Evolutionary conservation across 78 protist genomes (phyloP), one percentile per base, ranked within the genome.

Genomic region (Tieghemostelium lacteum): DNA sequence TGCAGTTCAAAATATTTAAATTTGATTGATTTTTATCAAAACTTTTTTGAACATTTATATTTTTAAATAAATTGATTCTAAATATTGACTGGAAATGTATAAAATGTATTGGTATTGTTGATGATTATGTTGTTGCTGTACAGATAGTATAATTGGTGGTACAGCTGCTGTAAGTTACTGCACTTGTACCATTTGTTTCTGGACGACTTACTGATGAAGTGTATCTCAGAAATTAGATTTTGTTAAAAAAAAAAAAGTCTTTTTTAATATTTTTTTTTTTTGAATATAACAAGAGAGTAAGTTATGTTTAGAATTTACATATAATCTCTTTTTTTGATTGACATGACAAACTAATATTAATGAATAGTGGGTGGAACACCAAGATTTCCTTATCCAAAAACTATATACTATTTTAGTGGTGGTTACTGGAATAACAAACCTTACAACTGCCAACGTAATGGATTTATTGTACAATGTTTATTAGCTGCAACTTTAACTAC

Each of bases 401-500:
- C 75, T 57, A 22, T 57, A 4, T 57, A 17, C 33, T n/a, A 14
- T 16, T 1, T n/a, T 1, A 66, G 6, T 28, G 5, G 2, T 31
- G 75, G 75, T 45, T 69, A 29, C 24, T 69, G 75, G 75, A 42
- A 60, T 45, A 60, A 24, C 26, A 69, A 29, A 69, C 75, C 75
- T 42, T 29, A 42, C 1, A 49, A 49, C 34, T 69, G 45, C 29
- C 37, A 69, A 29, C 7, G 55, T 17, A 69, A 69, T 19, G 28
- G n/a, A 29, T 2, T 69, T 49, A 17, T 24, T 12, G 28, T 29
- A 20, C 10, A 24, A 42, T 36, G 75, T 45, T 1, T 69, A 14
- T 28, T 52, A 26, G 62, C 61, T 42, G 49, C 60, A 28, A 42
- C 49, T 24, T 14, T 52, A 45, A 16, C 24, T 45, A 52, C 39